A percentile compares a stretch with the other conserved stretches of the same genome.
Conservation (phyloP, 139 green algal species). For the Tetraselmis chui region DNA sequence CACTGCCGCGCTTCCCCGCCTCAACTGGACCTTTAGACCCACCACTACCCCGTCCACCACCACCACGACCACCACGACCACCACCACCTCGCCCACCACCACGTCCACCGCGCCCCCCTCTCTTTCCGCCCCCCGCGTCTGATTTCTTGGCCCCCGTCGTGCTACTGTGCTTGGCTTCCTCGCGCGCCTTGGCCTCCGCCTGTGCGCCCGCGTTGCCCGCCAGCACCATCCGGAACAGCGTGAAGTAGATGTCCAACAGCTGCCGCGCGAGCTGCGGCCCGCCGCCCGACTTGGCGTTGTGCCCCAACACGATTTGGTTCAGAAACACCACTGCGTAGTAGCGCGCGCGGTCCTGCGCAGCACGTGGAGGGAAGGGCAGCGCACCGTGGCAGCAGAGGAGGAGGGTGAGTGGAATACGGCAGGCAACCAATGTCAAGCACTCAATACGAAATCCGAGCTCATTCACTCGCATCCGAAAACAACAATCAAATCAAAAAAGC, state of each 20-base stretch:
- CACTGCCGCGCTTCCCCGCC: background rate
- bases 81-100: conserved; percentile 6
- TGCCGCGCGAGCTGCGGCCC: conserved; percentile 57
- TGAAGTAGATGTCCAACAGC: conserved; percentile 88
- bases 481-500: no score
- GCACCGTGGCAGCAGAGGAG: no score
- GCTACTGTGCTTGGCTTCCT: background rate
- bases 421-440: no score
- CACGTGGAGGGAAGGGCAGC: no score
- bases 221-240: conserved; percentile 75
- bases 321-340: conserved; percentile 88
- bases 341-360: conserved; percentile 62
- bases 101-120: background rate
- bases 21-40: background rate
- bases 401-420: no score
- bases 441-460: no score
- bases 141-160: background rate
- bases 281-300: conserved; percentile 35
- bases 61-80: background rate
- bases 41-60: background rate
- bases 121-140: conserved; percentile 3
- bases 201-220: conserved; percentile 62
- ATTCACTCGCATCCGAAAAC: no score
- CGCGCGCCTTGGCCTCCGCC: conserved; percentile 2
- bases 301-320: conserved; percentile 80